These are phyloP conservation scores for Tulasnella sp. DNA, from an alignment of 768 basidiomycete genomes.

Conservation along the genomic window DNA sequence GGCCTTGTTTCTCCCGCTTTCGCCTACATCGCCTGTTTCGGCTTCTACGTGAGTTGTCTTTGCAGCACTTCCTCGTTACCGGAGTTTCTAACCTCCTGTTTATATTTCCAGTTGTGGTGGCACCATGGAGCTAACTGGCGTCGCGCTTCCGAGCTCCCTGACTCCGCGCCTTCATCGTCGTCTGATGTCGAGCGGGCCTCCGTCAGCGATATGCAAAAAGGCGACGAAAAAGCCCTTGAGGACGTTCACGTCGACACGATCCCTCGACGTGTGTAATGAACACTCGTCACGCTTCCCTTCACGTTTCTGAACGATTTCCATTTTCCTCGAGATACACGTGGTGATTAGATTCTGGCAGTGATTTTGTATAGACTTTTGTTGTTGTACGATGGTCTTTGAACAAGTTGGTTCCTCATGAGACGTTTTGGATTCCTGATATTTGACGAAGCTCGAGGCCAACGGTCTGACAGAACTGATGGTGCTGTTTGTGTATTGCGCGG, in stretches of 20 bases:
- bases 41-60: not conserved
- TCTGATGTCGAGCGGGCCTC: not conserved
- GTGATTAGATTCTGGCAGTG: not conserved
- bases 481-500: too few species aligned
- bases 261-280: not conserved
- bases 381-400: too few species aligned
- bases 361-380: not conserved
- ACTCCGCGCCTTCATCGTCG: not conserved
- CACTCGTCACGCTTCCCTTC: not conserved
- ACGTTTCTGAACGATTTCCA: not conserved
- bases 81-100: not conserved
- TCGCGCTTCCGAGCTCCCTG: not conserved
- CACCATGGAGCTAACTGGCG: constrained; percentile 10
- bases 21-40: constrained; percentile 2
- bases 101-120: not conserved
- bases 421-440: too few species aligned
- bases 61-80: not conserved
- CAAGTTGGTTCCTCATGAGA: too few species aligned
- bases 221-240: not conserved
- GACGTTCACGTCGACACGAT: not conserved
- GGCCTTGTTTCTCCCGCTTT: constrained; percentile 10
- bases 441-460: too few species aligned
- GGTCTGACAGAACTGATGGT: too few species aligned
- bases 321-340: not conserved
- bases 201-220: not conserved